phyloP scores from a whole-genome alignment of 2,329 filamentous ascomycete genomes.

The Alternaria alternata region DNA sequence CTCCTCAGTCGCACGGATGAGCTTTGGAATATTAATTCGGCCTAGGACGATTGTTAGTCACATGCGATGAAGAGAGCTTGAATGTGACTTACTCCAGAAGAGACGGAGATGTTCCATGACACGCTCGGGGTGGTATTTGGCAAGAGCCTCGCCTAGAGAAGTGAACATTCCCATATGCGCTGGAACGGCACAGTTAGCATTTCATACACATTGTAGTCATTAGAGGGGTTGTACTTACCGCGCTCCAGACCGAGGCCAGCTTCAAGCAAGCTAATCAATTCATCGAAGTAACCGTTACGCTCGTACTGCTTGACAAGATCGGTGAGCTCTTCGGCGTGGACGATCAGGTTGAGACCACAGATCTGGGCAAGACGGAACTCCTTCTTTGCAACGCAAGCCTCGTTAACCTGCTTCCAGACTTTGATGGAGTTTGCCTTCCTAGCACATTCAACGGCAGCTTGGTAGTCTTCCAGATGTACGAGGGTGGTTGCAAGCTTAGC shows the following conservation, averaged over 20 bases:
- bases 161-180: slow-evolving; percentile 97
- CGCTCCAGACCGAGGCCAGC: slow-evolving; percentile 92
- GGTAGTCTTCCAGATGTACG: slow-evolving; percentile 96
- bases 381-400: slow-evolving; percentile 95
- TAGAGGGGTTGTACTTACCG: slow-evolving; percentile 37
- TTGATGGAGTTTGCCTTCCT: slow-evolving; percentile 99
- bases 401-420: slow-evolving; percentile 98
- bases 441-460: slow-evolving; percentile 95
- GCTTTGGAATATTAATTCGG: slow-evolving; percentile 35
- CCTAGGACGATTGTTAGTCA: not conserved
- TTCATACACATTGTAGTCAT: slow-evolving; percentile 2
- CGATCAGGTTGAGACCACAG: slow-evolving; percentile 96
- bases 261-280: slow-evolving; percentile 92
- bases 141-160: slow-evolving; percentile 86
- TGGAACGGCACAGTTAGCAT: slow-evolving; percentile 5
- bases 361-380: slow-evolving; percentile 99
- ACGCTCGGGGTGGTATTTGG: slow-evolving; percentile 93
- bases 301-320: slow-evolving; percentile 97
- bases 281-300: slow-evolving; percentile 95
- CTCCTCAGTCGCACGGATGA: slow-evolving; percentile 92
- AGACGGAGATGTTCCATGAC: slow-evolving; percentile 99
- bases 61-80: not conserved
- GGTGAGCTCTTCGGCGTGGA: slow-evolving; percentile 94
- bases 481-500: slow-evolving; percentile 97
- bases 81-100: slow-evolving; percentile 72